Evolutionary conservation across 495 filamentous ascomycete genomes (phyloP).

Genomic region (Xylaria grammica): DNA sequence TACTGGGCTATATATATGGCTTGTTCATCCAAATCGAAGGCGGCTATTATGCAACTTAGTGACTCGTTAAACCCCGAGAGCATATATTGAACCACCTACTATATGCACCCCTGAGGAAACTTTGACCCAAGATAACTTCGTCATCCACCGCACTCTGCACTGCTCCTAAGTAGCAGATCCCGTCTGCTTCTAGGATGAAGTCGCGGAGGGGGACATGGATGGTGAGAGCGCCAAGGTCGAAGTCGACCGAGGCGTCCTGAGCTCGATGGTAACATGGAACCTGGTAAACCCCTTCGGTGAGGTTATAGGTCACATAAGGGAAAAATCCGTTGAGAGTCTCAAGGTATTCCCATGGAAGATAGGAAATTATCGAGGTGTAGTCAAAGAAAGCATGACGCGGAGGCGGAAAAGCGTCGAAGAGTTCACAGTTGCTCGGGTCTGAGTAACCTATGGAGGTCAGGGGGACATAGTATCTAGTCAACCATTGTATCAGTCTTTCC

Average conservation of each 20-base stretch:
- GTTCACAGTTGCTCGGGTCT: conserved; percentile 11
- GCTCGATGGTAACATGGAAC: conserved; percentile 20
- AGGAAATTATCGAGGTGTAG: conserved; percentile 2
- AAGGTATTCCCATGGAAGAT: conserved; percentile 6
- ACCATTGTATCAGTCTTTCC: background rate
- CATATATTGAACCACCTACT: background rate
- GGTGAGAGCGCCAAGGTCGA: conserved; percentile 9
- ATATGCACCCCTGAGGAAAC: conserved; percentile 23
- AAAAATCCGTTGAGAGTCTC: conserved; percentile 6
- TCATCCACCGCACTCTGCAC: background rate
- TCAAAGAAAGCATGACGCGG: conserved; percentile 16
- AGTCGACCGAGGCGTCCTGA: conserved; percentile 20
- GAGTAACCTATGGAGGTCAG: conserved; percentile 18
- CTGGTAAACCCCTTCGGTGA: conserved; percentile 7
- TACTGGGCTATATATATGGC: conserved; percentile 25
- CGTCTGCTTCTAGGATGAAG: conserved; percentile 18
- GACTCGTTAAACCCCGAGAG: background rate
- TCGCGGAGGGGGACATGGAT: conserved; percentile 21
- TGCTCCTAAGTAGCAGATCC: conserved; percentile 12
- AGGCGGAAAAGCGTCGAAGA: background rate
- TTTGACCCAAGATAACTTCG: conserved; percentile 20
- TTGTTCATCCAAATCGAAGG: conserved; percentile 17
- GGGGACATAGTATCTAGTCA: conserved; percentile 12
- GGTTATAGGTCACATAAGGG: conserved; percentile 2
- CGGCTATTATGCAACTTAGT: conserved; percentile 12